phyloP scores from a whole-genome alignment of 768 basidiomycete genomes.

The Xerocomellus intermedius region DNA sequence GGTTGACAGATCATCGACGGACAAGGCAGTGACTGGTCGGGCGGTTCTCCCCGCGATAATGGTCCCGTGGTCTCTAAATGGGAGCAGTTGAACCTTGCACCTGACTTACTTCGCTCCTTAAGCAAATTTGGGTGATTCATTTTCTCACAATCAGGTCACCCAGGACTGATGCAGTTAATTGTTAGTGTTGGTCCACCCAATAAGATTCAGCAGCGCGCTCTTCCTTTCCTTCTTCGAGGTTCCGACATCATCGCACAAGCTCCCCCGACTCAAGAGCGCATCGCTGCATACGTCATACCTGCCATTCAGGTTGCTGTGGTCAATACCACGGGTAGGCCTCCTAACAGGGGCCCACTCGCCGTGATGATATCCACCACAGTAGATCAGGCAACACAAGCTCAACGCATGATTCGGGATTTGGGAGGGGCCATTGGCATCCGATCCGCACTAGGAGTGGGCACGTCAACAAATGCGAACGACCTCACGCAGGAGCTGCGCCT shows the following conservation, averaged over 20 bases:
- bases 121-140: slow-evolving; percentile 86
- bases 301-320: slow-evolving; percentile 81
- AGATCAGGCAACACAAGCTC: slow-evolving; percentile 97
- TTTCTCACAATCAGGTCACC: slow-evolving; percentile 6
- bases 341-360: slow-evolving; percentile 74
- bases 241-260: slow-evolving; percentile 99
- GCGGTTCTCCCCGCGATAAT: slow-evolving; percentile 57
- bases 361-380: slow-evolving; percentile 98
- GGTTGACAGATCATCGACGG: slow-evolving; percentile 50
- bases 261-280: slow-evolving; percentile 96
- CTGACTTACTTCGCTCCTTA: slow-evolving; percentile 85
- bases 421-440: slow-evolving; percentile 92
- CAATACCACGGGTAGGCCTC: slow-evolving; percentile 52
- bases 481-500: slow-evolving; percentile 74
- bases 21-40: slow-evolving; percentile 54
- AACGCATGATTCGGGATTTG: slow-evolving; percentile 91
- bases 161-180: slow-evolving; percentile 13
- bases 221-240: slow-evolving; percentile 91
- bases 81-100: slow-evolving; percentile 86
- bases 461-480: slow-evolving; percentile 60
- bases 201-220: slow-evolving; percentile 96
- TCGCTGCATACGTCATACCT: slow-evolving; percentile 95
- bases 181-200: slow-evolving; percentile 92
- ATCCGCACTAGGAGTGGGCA: slow-evolving; percentile 84
- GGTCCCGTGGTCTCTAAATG: slow-evolving; percentile 91